Evolutionary conservation across 2,329 filamentous ascomycete genomes (phyloP), one percentile per base, ranked within the genome.

Genomic region (Trichothecium sympodiale): DNA sequence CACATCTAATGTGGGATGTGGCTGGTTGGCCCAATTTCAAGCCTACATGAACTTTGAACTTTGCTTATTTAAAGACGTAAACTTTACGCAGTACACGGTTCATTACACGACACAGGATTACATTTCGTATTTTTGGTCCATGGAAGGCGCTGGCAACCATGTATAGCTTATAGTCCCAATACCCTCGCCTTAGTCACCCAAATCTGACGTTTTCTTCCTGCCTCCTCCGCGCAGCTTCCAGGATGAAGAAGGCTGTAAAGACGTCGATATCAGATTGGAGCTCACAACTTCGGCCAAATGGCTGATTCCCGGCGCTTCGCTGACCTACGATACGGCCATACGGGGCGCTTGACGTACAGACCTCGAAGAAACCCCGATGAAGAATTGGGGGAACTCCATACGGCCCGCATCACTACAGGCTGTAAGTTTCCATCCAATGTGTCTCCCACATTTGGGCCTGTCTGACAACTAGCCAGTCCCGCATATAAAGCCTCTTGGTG

Each of bases 211-310:
- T n/a, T n/a, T n/a, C 20, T 10, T 6, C 20, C 20, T 6, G 10
- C 20, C 20, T 25, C 20, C 20, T 25, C 6, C 10, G 6, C 20
- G 10, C 20, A 25, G 20, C 20, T 10, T 25, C 20, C 6, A 25
- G 47, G 41, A 60, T 59, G 56, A 56, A 53, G 49, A 51, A 44
- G 29, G 23, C 17, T 26, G 36, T 25, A 16, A 26, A 23, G 16
- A 23, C 30, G 28, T 17, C 17, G 10, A 17, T 38, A 13, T 34
- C 37, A 9, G 34, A 47, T 44, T 50, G 47, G 48, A 57, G 43
- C 50, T 51, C 44, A 38, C 42, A 46, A 43, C 48, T 49, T 34
- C 46, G 48, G 36, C 51, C 49, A 49, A 53, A 61, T 61, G 58
- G 55, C 54, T 60, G 56, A 61, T 36, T 41, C 43, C 25, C 47